These are phyloP conservation scores for Venturia aucupariae DNA, from an alignment of 2,329 filamentous ascomycete species.

Conservation along the genomic window DNA sequence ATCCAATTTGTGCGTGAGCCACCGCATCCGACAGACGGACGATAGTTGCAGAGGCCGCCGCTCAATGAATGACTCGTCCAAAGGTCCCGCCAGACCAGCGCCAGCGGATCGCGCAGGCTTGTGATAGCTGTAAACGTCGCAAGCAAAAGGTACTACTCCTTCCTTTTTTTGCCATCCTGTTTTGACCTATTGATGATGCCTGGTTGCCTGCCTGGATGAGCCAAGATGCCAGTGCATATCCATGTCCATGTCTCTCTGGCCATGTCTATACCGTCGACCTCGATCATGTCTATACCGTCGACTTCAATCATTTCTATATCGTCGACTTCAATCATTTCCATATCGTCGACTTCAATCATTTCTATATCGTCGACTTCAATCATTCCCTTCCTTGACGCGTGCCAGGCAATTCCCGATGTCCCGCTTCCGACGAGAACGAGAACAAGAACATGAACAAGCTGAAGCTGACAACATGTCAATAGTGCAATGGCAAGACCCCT, in stretches of 20 bases:
- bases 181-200: background rate
- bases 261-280: background rate
- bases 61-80: conserved; percentile 39
- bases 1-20: background rate
- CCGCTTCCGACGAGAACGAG: background rate
- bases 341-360: too few species aligned
- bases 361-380: too few species aligned
- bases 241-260: background rate
- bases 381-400: too few species aligned
- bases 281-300: too few species aligned
- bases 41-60: background rate
- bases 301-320: too few species aligned
- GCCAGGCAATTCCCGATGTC: background rate
- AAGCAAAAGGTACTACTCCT: conserved; percentile 52
- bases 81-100: conserved; percentile 51
- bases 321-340: too few species aligned
- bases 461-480: background rate
- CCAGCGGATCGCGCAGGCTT: conserved; percentile 54
- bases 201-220: background rate
- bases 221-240: too few species aligned
- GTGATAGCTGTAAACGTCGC: conserved; percentile 54
- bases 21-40: background rate
- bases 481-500: conserved; percentile 52
- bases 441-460: background rate
- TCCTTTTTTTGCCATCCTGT: background rate